Evolutionary conservation across 306 rosid genomes (phyloP), one percentile per base, ranked within the genome.

Genomic region (Quercus dentata): DNA sequence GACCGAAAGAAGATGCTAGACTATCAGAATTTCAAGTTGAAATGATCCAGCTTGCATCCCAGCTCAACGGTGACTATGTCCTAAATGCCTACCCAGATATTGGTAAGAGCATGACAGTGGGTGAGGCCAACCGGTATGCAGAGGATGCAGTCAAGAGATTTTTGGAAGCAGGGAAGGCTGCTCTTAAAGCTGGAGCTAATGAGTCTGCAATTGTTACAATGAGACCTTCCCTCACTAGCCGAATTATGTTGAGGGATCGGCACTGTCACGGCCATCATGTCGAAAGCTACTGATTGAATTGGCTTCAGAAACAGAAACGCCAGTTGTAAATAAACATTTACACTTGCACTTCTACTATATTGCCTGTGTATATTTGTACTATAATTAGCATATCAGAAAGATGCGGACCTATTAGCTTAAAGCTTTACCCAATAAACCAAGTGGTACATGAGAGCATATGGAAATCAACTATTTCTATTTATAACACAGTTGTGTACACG

Each of bases 61-160:
- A 95, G 89, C 97, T 95, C 61, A 91, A 86, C 19, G 99, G 99
- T 6, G 99, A 95, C 82, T 21, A 95, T 49, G 85, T 95, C 23
- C 93, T 92, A 19, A 86, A 89, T 10, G 80, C 91, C 0, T 95
- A 95, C 79, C 99, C 99, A 4, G 68, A 95, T 77, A 90, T 92
- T 0, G 99, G 99, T 38, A 72, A 84, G 78, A 83, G 38, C 17
- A 89, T 95, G 99, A 92, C 83, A 4, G 99, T 95, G 46, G 82
- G 83, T 57, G 93, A 91, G 80, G 99, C 98, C 41, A 92, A 95
- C 89, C 68, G 23, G 23, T 95, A 95, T 35, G 99, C 97, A 13
- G 97, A 93, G 80, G 99, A 90, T 87, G 97, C 99, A 59, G 97
- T 95, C n/a, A 80, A 85, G 82, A 87, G 99, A 87, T 95, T 95